These are phyloP conservation scores for Hortaea sp. DNA, from an alignment of 2,329 filamentous ascomycete species.

Conservation along the genomic window DNA sequence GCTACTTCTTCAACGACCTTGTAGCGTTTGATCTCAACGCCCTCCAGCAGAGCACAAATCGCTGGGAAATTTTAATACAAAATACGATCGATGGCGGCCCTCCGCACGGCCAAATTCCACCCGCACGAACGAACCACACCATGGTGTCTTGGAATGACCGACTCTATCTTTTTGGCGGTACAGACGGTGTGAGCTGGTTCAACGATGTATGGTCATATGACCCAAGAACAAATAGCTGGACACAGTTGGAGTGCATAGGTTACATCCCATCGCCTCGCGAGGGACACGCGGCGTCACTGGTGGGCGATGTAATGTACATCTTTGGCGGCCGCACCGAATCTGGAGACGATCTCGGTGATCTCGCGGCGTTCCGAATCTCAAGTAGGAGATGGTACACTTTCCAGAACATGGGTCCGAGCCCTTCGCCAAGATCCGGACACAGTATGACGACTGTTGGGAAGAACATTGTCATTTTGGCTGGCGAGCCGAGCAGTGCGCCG, in stretches of 20 bases:
- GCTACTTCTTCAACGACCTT: conserved; percentile 95
- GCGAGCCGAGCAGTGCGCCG: conserved; percentile 82
- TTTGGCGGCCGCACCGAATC: conserved; percentile 95
- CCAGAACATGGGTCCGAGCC: conserved; percentile 97
- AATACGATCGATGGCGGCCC: conserved; percentile 56
- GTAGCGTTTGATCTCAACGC: conserved; percentile 93
- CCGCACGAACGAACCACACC: conserved; percentile 88
- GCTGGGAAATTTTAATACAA: conserved; percentile 85
- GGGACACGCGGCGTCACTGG: conserved; percentile 84
- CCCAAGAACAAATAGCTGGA: conserved; percentile 70
- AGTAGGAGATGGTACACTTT: conserved; percentile 97
- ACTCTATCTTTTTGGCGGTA: conserved; percentile 94
- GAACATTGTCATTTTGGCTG: conserved; percentile 82
- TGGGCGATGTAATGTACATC: conserved; percentile 98
- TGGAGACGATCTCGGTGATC: conserved; percentile 80
- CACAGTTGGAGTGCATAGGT: conserved; percentile 87
- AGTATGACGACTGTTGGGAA: conserved; percentile 96
- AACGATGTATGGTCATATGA: conserved; percentile 99
- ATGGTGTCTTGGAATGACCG: conserved; percentile 87
- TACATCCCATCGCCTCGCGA: conserved; percentile 92
- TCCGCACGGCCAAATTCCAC: conserved; percentile 59
- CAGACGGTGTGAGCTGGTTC: conserved; percentile 93
- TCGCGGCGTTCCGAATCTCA: conserved; percentile 74
- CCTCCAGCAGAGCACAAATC: conserved; percentile 78
- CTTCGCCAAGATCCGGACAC: conserved; percentile 85